Conservation (phyloP, 2,329 filamentous ascomycete species). For the Stromatinia cepivora region DNA sequence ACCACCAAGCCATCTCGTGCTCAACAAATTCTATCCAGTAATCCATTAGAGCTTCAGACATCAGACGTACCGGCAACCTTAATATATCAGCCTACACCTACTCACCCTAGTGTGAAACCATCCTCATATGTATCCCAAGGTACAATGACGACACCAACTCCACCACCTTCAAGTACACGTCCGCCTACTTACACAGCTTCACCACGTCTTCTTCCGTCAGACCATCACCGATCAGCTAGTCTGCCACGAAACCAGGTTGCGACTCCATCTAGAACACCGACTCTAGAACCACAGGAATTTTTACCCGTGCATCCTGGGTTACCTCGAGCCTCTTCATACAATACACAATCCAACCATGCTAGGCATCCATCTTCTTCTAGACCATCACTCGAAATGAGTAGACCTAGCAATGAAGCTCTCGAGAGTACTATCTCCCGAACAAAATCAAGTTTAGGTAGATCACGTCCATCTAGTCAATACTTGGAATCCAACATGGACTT, state of each 20-base stretch:
- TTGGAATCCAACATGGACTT: constrained; percentile 82
- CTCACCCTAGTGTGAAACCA: constrained; percentile 38
- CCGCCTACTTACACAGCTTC: constrained; percentile 31
- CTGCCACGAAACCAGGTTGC: constrained; percentile 43
- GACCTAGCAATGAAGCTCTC: constrained; percentile 63
- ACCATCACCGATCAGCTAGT: constrained; percentile 54
- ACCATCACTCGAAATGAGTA: constrained; percentile 69
- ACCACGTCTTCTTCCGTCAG: constrained; percentile 33
- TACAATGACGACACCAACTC: constrained; percentile 72
- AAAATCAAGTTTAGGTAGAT: constrained; percentile 64
- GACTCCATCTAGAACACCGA: constrained; percentile 26
- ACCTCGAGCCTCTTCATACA: constrained; percentile 40
- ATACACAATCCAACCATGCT: constrained; percentile 41
- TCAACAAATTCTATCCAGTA: constrained; percentile 63
- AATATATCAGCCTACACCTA: constrained; percentile 39
- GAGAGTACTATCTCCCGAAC: constrained; percentile 58
- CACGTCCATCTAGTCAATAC: constrained; percentile 78
- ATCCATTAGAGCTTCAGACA: constrained; percentile 56
- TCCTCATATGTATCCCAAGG: constrained; percentile 61
- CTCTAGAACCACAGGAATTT: constrained; percentile 33
- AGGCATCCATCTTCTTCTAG: constrained; percentile 54
- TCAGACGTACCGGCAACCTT: constrained; percentile 46
- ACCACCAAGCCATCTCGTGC: constrained; percentile 46
- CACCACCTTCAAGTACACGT: constrained; percentile 40
- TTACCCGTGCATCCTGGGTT: constrained; percentile 29